Conservation (phyloP, 495 filamentous ascomycete genomes). For the Neurospora pannonica region DNA sequence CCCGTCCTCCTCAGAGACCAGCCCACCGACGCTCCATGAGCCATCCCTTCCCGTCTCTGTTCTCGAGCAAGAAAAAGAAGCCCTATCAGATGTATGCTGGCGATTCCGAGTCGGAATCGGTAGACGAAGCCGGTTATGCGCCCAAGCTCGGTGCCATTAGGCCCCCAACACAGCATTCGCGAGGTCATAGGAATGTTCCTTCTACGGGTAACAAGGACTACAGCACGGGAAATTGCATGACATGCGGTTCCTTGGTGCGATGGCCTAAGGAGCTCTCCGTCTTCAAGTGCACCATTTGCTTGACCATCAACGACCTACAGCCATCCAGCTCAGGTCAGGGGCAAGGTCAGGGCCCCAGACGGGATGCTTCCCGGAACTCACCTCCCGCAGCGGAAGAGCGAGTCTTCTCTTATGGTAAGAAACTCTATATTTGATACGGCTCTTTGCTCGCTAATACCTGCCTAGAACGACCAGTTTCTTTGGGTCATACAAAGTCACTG, state of each 20-base stretch:
- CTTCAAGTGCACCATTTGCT: conserved; percentile 78
- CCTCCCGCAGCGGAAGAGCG: conserved; percentile 4
- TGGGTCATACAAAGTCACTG: conserved; percentile 23
- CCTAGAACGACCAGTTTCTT: conserved; percentile 17
- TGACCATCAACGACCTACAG: conserved; percentile 77
- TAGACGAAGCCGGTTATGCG: conserved; percentile 16
- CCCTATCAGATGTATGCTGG: conserved; percentile 8
- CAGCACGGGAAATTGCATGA: conserved; percentile 68
- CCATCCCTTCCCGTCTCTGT: conserved; percentile 61
- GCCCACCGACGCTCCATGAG: conserved; percentile 63
- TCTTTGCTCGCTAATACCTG: background rate
- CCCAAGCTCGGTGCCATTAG: conserved; percentile 10
- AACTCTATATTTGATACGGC: background rate
- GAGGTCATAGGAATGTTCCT: conserved; percentile 19
- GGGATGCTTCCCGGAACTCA: conserved; percentile 4
- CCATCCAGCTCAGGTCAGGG: conserved; percentile 18
- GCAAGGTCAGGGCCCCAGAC: conserved; percentile 3
- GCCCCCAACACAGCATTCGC: conserved; percentile 8
- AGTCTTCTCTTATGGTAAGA: conserved; percentile 1
- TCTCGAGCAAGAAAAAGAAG: conserved; percentile 48
- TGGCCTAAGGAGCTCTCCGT: conserved; percentile 70
- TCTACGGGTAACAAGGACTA: conserved; percentile 29
- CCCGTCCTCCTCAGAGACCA: conserved; percentile 23
- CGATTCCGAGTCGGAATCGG: conserved; percentile 16
- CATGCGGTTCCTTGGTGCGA: conserved; percentile 69